phyloP scores from a whole-genome alignment of 2,329 filamentous ascomycete genomes.

The Teratosphaeria nubilosa region DNA sequence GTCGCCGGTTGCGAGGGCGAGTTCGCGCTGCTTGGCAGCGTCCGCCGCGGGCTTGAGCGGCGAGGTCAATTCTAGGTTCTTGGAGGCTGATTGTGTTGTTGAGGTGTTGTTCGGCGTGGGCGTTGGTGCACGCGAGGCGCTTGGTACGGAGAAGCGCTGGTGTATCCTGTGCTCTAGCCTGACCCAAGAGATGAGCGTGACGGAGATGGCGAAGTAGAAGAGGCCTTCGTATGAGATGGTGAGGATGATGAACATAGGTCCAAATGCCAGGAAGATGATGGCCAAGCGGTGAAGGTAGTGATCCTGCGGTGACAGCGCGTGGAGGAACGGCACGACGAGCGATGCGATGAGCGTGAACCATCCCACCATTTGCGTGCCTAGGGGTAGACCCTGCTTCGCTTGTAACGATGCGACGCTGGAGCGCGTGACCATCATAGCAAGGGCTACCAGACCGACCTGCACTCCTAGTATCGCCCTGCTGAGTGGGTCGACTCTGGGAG shows the following conservation, averaged over 20 bases:
- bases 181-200: constrained; percentile 78
- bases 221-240: constrained; percentile 96
- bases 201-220: constrained; percentile 85
- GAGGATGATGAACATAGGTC: constrained; percentile 87
- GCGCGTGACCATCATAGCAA: constrained; percentile 77
- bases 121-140: constrained; percentile 3
- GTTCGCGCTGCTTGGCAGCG: constrained; percentile 24
- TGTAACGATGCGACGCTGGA: constrained; percentile 80
- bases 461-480: constrained; percentile 54
- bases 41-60: constrained; percentile 26
- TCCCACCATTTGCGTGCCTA: constrained; percentile 78
- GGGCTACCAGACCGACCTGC: constrained; percentile 68
- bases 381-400: constrained; percentile 71
- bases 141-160: constrained; percentile 11
- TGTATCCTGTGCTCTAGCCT: constrained; percentile 76
- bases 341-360: constrained; percentile 75
- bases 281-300: constrained; percentile 86
- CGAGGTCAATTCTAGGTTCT: constrained; percentile 16
- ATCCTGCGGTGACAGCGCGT: constrained; percentile 67
- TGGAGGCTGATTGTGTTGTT: constrained; percentile 1
- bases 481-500: constrained; percentile 30
- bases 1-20: constrained; percentile 22
- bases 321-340: constrained; percentile 67
- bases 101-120: background rate
- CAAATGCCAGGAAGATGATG: constrained; percentile 84